Percentiles rank a stretch among this genome's conserved stretches.
phyloP scores from a whole-genome alignment of 345 rosid genomes.

The Brassica carinata region DNA sequence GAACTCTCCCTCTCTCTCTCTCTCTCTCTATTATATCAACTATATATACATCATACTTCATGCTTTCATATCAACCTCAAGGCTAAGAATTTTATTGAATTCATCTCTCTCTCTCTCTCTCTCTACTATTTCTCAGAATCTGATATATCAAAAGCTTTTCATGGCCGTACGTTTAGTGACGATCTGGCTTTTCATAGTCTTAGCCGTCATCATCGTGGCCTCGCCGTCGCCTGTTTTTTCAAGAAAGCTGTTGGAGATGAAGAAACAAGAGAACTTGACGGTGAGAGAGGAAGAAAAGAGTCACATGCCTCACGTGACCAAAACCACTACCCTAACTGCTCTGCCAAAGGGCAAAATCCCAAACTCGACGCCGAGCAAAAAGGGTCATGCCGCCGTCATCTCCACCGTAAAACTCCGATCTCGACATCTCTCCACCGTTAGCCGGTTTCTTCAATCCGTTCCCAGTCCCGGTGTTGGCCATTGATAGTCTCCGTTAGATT shows the following conservation, averaged over 20 bases:
- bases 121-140: not conserved
- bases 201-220: slow-evolving; percentile 40
- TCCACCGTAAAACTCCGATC: slow-evolving; percentile 50
- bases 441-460: slow-evolving; percentile 68
- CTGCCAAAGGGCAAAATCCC: slow-evolving; percentile 66
- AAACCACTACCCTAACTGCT: slow-evolving; percentile 41
- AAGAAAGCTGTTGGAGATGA: slow-evolving; percentile 49
- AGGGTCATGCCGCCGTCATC: slow-evolving; percentile 51
- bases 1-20: slow-evolving; percentile 19
- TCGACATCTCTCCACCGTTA: slow-evolving; percentile 61
- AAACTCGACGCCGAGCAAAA: slow-evolving; percentile 69
- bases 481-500: slow-evolving; percentile 23
- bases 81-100: not conserved
- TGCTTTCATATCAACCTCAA: slow-evolving; percentile 10
- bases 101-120: slow-evolving; percentile 12
- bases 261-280: slow-evolving; percentile 10
- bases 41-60: slow-evolving; percentile 20
- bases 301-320: slow-evolving; percentile 46
- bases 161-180: slow-evolving; percentile 51
- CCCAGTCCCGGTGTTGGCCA: slow-evolving; percentile 93
- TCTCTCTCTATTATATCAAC: not conserved
- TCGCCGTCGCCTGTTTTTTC: slow-evolving; percentile 42
- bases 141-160: slow-evolving; percentile 8
- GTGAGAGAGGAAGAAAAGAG: slow-evolving; percentile 42
- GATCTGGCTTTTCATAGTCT: slow-evolving; percentile 28